Percentiles rank a stretch among this genome's conserved stretches.
These are phyloP conservation scores for Gastrodia elata DNA, from an alignment of 106 monocot genomes.

Conservation along the genomic window DNA sequence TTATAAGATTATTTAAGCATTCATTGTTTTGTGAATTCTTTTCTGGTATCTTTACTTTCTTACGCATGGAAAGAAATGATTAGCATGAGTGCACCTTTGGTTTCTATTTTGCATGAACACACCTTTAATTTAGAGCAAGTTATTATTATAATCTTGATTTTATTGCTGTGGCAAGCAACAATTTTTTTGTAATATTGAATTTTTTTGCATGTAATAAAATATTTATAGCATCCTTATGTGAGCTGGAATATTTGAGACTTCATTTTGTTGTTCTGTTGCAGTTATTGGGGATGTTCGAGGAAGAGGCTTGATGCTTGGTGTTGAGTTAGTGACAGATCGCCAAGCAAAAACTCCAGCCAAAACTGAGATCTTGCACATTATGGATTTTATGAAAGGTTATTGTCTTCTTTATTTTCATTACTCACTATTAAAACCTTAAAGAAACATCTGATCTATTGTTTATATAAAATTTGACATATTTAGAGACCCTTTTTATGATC, in stretches of 20 bases:
- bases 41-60: not conserved
- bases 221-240: too few relatives aligned
- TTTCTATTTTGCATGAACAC: too few relatives aligned
- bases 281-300: conserved; percentile 96
- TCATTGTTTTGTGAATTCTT: not conserved
- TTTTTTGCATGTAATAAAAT: not conserved
- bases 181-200: not conserved
- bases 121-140: not conserved
- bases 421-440: not conserved
- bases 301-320: conserved; percentile 84
- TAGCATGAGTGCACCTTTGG: too few relatives aligned
- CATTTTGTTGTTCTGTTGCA: conserved; percentile 11
- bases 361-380: conserved; percentile 55
- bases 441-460: not conserved
- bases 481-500: not conserved
- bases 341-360: conserved; percentile 73
- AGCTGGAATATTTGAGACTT: not conserved
- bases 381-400: conserved; percentile 91
- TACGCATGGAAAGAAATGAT: too few relatives aligned
- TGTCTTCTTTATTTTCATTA: not conserved
- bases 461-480: not conserved
- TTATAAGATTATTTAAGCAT: not conserved
- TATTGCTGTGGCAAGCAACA: not conserved
- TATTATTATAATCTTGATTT: not conserved
- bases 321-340: conserved; percentile 72